Percentiles rank a stretch among this genome's conserved stretches.
These are phyloP conservation scores for Mycena indigotica DNA, from an alignment of 768 basidiomycete species.

Conservation along the genomic window DNA sequence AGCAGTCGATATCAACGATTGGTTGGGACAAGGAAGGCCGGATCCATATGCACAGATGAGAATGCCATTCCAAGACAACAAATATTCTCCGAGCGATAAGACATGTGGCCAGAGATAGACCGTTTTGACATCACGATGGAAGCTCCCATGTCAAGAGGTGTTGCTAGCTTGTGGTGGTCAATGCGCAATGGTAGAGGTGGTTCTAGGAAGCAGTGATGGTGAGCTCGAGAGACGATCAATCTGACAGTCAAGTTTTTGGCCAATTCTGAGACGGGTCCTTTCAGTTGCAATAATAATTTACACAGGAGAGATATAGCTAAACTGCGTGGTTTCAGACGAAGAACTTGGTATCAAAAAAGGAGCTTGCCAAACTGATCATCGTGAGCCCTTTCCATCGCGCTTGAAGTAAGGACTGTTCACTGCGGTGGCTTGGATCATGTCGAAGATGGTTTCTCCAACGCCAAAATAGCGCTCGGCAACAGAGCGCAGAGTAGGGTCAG, in stretches of 20 bases:
- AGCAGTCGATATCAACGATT: background rate
- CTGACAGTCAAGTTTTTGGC: too few species aligned
- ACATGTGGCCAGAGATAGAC: slow-evolving; percentile 7
- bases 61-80: slow-evolving; percentile 2
- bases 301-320: background rate
- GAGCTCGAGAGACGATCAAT: too few species aligned
- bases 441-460: slow-evolving; percentile 88
- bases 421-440: slow-evolving; percentile 79
- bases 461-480: slow-evolving; percentile 82
- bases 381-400: slow-evolving; percentile 45
- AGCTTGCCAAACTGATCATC: slow-evolving; percentile 30
- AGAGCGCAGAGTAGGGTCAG: slow-evolving; percentile 76
- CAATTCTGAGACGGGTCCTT: too few species aligned
- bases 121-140: slow-evolving; percentile 13
- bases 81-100: slow-evolving; percentile 12
- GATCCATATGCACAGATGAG: slow-evolving; percentile 8
- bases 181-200: background rate
- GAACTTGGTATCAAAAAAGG: too few species aligned
- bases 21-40: background rate
- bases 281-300: too few species aligned
- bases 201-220: too few species aligned
- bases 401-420: slow-evolving; percentile 87
- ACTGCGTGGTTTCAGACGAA: background rate
- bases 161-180: background rate
- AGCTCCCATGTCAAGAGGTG: background rate